Conservation (phyloP, 2,329 filamentous ascomycete genomes). For the Monilinia vaccinii-corymbosi region DNA sequence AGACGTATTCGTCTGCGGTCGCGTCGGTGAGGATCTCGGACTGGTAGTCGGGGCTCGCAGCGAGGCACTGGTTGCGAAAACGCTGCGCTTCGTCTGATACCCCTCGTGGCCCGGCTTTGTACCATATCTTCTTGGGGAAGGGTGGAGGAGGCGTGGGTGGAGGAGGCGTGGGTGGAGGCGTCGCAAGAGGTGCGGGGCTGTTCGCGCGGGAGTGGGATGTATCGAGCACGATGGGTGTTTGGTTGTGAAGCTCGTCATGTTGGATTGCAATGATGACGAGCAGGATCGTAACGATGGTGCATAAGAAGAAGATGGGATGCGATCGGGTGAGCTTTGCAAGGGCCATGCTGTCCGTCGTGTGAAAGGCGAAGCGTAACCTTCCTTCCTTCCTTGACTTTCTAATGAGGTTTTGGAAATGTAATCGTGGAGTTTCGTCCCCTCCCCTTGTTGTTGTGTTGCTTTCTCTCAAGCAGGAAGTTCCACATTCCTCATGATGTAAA, state of each 20-base stretch:
- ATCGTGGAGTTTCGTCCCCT: no score
- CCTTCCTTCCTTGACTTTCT: no score
- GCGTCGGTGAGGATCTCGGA: conserved; percentile 26
- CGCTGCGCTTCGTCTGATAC: conserved; percentile 24
- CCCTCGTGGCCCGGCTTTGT: conserved; percentile 33
- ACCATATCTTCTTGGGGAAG: conserved; percentile 31
- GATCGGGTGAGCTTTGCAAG: not conserved
- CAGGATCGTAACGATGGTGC: not conserved
- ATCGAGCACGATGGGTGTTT: not conserved
- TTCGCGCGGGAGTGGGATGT: not conserved
- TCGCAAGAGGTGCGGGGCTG: not conserved
- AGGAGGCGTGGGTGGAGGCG: not conserved
- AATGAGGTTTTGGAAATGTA: no score
- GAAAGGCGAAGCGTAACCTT: no score
- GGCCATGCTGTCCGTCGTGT: not conserved
- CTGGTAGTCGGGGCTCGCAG: conserved; percentile 24
- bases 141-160: not conserved
- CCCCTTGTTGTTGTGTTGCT: no score
- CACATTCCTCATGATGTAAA: not conserved
- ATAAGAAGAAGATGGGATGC: not conserved
- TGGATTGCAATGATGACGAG: not conserved
- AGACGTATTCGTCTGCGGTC: not conserved
- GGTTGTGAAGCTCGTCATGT: not conserved
- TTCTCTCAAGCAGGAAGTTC: not conserved
- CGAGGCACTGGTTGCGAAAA: conserved; percentile 30